These are phyloP conservation scores for Colletotrichum sp. DNA, from an alignment of 2,329 filamentous ascomycete species.

Conservation along the genomic window DNA sequence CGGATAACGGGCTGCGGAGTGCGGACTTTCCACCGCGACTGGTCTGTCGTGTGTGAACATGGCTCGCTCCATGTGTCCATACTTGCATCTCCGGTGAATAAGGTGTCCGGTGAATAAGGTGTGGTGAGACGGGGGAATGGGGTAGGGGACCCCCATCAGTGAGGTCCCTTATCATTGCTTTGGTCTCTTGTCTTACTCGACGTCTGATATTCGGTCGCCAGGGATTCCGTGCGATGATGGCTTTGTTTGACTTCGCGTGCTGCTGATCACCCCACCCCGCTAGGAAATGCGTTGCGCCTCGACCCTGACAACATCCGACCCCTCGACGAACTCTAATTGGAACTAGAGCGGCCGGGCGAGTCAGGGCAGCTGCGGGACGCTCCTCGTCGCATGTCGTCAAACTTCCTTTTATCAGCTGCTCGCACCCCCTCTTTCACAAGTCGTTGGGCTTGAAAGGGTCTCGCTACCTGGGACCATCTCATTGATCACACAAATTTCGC, in stretches of 20 bases:
- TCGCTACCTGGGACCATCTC: neutral
- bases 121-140: neutral
- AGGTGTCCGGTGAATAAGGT: neutral
- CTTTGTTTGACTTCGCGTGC: neutral
- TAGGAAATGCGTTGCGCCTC: neutral
- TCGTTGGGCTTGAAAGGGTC: too few species aligned
- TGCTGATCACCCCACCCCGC: neutral
- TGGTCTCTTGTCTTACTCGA: neutral
- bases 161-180: neutral
- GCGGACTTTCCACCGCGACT: neutral
- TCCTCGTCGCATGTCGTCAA: neutral
- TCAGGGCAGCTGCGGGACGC: neutral
- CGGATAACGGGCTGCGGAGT: neutral
- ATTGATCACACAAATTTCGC: neutral
- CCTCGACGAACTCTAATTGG: conserved; percentile 5
- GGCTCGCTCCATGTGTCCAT: neutral
- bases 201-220: neutral
- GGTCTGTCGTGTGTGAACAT: neutral
- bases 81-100: neutral
- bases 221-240: neutral
- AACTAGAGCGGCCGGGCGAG: neutral
- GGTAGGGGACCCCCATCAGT: neutral
- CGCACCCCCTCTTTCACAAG: neutral
- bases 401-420: conserved; percentile 2
- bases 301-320: neutral